Conservation (phyloP, 805 yeast genomes). For the Kregervanrija delftensis region DNA sequence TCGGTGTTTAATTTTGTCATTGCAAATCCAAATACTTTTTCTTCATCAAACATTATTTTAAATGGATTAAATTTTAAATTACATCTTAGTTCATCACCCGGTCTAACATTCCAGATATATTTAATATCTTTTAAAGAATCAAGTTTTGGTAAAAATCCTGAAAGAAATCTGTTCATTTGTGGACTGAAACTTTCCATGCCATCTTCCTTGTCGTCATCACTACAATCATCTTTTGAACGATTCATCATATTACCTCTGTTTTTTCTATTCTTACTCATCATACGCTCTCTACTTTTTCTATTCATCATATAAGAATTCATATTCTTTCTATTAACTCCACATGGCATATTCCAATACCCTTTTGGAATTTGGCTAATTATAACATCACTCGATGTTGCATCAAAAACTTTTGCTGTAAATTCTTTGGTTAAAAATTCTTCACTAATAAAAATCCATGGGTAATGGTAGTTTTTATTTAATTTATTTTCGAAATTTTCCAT, state of each 20-base stretch:
- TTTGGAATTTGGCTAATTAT: conserved; percentile 36
- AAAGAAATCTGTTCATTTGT: conserved; percentile 53
- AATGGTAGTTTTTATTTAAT: conserved; percentile 31
- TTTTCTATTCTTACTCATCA: conserved; percentile 37
- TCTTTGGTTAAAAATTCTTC: conserved; percentile 36
- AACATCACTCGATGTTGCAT: conserved; percentile 34
- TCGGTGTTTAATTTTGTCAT: conserved; percentile 46
- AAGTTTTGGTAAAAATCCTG: conserved; percentile 49
- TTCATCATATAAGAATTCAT: conserved; percentile 25
- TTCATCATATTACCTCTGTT: conserved; percentile 56
- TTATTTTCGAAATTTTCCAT: conserved; percentile 30
- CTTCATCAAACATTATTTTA: conserved; percentile 38
- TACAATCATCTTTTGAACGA: conserved; percentile 21
- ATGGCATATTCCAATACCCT: conserved; percentile 43
- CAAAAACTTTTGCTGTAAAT: conserved; percentile 28
- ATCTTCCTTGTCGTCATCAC: conserved; percentile 36
- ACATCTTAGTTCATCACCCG: conserved; percentile 41
- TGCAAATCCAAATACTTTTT: conserved; percentile 43
- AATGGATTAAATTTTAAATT: conserved; percentile 44
- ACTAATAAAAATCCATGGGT: conserved; percentile 42
- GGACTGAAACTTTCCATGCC: conserved; percentile 58
- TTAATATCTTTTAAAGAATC: conserved; percentile 37
- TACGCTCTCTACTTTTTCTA: conserved; percentile 20
- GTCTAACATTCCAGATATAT: conserved; percentile 57
- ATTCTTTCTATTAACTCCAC: conserved; percentile 28